Evolutionary conservation across 345 rosid species (phyloP), one percentile per base, ranked within the genome.

Genomic region (Toxicodendron radicans): DNA sequence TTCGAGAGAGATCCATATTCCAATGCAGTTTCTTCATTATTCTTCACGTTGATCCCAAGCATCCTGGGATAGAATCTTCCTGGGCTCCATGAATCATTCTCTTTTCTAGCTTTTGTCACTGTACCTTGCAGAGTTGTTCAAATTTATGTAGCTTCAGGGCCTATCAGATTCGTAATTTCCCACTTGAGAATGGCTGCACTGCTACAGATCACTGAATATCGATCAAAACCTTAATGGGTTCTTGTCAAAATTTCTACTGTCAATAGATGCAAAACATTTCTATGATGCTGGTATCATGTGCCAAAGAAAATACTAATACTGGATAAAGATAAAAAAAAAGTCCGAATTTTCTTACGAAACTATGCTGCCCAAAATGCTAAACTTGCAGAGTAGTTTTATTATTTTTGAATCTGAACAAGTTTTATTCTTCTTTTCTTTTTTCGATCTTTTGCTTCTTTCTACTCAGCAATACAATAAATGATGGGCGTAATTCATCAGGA

Each of bases 1-100:
- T 76, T 68, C 71, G 68, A 74, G 81, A 74, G 81, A 78, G 58
- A 77, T 78, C 68, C 75, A 56, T 70, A 78, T 78, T 71, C 81
- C 81, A 23, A 81, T 41, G 81, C 72, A 45, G 5, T 57, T 41
- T 53, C 33, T 52, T 30, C 49, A 10, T 11, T 66, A 46, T 38
- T 63, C 49, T 70, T 74, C 78, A 60, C 59, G 51, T 32, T 46
- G 79, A 75, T 79, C 66, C 79, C 78, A 70, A 48, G 62, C 75
- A 70, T 66, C 69, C 64, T 3, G 43, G 60, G 52, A 68, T 18
- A 60, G 84, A 73, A 81, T 77, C 84, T 71, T 74, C 67, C 43
- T 32, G 70, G 71, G 77, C 68, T 58, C 75, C 79, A 54, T 48
- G 14, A 9, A 16, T 13, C 20, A 17, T 20, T 61, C 67, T 24